These are phyloP conservation scores for Carnegiea gigantea DNA, from an alignment of 179 eudicot species.

Conservation along the genomic window DNA sequence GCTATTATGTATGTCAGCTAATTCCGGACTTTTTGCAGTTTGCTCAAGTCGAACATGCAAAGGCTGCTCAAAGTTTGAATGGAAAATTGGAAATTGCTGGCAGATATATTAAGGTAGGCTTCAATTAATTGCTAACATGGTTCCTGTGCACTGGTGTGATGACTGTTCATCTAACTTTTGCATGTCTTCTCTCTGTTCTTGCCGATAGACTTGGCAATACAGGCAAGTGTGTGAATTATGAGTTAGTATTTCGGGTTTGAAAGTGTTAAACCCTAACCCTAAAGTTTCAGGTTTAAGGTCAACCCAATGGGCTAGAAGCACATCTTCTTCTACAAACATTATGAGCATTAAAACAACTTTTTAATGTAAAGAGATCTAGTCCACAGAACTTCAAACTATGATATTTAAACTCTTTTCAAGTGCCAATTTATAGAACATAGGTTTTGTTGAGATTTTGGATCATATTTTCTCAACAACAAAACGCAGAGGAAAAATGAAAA, in stretches of 20 bases:
- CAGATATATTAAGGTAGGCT: conserved; percentile 66
- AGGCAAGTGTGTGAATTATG: too few species aligned
- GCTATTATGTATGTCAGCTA: conserved; percentile 3
- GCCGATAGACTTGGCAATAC: background rate
- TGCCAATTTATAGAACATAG: background rate
- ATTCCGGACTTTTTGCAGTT: conserved; percentile 49
- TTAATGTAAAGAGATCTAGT: too few species aligned
- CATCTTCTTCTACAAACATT: too few species aligned
- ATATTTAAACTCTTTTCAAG: too few species aligned
- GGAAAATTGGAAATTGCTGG: conserved; percentile 95
- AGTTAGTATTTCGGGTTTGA: too few species aligned
- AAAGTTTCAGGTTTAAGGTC: background rate
- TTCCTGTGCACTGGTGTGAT: background rate
- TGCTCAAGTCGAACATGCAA: conserved; percentile 84
- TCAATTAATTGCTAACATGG: background rate
- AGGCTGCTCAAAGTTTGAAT: conserved; percentile 73
- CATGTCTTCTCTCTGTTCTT: background rate
- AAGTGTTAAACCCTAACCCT: too few species aligned
- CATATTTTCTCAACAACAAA: background rate
- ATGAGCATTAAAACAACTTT: too few species aligned
- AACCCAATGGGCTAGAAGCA: too few species aligned
- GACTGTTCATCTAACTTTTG: background rate
- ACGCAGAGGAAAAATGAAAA: too few species aligned
- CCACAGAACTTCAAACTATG: background rate
- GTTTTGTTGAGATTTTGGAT: background rate